phyloP scores from a whole-genome alignment of 2,329 filamentous ascomycete genomes.

The Fusarium tanahbumbuense region DNA sequence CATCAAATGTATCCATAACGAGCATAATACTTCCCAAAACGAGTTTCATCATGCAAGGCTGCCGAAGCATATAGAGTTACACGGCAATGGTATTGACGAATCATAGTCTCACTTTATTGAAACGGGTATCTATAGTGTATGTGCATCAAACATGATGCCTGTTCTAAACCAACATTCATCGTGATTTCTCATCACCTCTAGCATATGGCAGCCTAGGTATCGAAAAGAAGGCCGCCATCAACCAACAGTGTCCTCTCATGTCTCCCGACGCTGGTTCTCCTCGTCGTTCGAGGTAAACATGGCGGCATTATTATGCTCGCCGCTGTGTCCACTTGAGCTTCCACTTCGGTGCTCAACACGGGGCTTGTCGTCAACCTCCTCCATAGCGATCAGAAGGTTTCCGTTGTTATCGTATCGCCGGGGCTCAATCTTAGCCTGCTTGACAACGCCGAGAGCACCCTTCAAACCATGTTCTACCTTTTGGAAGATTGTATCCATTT shows the following conservation, averaged over 20 bases:
- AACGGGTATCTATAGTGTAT: constrained; percentile 29
- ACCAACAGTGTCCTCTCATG: neutral
- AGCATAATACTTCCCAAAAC: constrained; percentile 1
- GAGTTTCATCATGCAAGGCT: constrained; percentile 9
- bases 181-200: neutral
- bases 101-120: constrained; percentile 1
- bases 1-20: neutral
- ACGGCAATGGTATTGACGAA: neutral
- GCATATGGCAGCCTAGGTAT: neutral
- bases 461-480: constrained; percentile 59
- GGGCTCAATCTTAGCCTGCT: constrained; percentile 60
- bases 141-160: constrained; percentile 7
- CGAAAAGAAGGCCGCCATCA: neutral
- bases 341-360: constrained; percentile 46
- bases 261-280: constrained; percentile 48
- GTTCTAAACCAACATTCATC: neutral
- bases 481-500: constrained; percentile 74
- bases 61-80: constrained; percentile 10
- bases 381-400: constrained; percentile 63
- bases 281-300: constrained; percentile 51
- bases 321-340: constrained; percentile 44
- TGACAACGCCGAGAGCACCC: constrained; percentile 53
- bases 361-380: constrained; percentile 55
- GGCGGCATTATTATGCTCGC: constrained; percentile 33
- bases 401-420: constrained; percentile 69